Base-by-base conservation (phyloP, 345 rosid species). In the Corchorus capsularis region DNA sequence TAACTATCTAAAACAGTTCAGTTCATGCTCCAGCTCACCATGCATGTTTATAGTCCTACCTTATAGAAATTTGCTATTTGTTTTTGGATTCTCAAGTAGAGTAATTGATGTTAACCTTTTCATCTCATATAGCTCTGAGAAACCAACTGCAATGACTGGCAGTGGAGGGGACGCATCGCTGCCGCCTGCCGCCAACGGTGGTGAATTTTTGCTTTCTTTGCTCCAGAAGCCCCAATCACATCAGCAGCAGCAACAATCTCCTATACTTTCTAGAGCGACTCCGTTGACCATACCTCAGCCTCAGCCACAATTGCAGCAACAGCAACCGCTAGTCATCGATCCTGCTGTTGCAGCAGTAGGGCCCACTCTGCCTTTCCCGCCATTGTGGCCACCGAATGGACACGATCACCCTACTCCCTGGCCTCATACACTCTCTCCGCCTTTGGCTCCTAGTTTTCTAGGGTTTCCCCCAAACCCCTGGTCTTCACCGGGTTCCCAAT, bases 331-430 rank as follows among this genome's bases (percentile, higher is more conserved):
- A 53, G 52, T 79, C 75, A 74, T 84, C 32, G 98, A 96, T 85
- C 96, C 98, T 3, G 99, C 96, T 16, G 91, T 96, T 56, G 94
- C 99, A 0, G 93, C 93, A 12, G 87, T 93, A 60, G 98, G 97
- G 0, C 98, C 90, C 43, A 72, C 86, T 41, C 27, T 93, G 3
- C 74, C 81, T 1, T 77, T 83, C 59, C 64, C 84, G 64, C 82
- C 82, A 15, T 62, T 79, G 9, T 79, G 74, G 73, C 76, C 87
- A 82, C 79, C 82, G 17, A 85, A 84, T 77, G 89, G 86, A 75
- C 80, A 78, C 22, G 89, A 85, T 77, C 82, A 79, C 37, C 75
- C 78, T 14, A 65, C 80, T 46, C 50, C 79, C 22, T 73, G 80
- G 75, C 49, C 81, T 22, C 78, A 68, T 74, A 22, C 63, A 8